phyloP scores from a whole-genome alignment of 176 grass and related monocot species.

The Dactylis glomerata region DNA sequence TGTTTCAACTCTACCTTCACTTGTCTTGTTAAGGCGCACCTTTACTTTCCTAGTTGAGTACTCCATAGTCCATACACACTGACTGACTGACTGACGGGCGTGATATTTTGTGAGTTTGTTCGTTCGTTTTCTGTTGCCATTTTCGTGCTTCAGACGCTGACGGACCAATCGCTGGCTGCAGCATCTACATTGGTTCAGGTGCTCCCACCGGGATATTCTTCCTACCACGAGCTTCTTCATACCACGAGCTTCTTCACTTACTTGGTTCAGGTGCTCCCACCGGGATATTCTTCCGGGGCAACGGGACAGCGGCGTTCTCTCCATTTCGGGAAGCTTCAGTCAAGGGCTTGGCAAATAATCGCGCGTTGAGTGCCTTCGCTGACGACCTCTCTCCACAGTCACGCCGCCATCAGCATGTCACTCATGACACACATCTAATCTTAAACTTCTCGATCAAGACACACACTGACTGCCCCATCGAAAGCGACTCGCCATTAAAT shows the following conservation, averaged over 20 bases:
- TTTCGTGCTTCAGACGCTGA: neutral
- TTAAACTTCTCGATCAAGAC: no score
- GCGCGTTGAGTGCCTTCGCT: slow-evolving; percentile 21
- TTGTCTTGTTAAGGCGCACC: no score
- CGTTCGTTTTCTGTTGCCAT: neutral
- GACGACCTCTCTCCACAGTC: neutral
- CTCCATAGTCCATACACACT: neutral
- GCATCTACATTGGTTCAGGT: no score
- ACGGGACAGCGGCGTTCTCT: neutral
- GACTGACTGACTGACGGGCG: neutral
- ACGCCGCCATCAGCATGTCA: neutral
- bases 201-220: neutral
- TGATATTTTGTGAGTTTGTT: no score
- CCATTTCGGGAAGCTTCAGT: slow-evolving; percentile 11
- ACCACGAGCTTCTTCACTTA: no score
- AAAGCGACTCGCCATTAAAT: no score
- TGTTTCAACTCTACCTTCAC: no score
- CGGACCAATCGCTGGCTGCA: neutral
- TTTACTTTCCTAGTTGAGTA: no score
- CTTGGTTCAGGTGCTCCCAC: neutral
- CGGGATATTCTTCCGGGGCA: neutral
- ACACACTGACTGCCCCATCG: no score
- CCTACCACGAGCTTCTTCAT: neutral
- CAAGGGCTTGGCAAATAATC: neutral
- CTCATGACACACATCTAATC: slow-evolving; percentile 9